Conservation (phyloP, 2,329 filamentous ascomycete species). For the Fusarium sarcochroum region DNA sequence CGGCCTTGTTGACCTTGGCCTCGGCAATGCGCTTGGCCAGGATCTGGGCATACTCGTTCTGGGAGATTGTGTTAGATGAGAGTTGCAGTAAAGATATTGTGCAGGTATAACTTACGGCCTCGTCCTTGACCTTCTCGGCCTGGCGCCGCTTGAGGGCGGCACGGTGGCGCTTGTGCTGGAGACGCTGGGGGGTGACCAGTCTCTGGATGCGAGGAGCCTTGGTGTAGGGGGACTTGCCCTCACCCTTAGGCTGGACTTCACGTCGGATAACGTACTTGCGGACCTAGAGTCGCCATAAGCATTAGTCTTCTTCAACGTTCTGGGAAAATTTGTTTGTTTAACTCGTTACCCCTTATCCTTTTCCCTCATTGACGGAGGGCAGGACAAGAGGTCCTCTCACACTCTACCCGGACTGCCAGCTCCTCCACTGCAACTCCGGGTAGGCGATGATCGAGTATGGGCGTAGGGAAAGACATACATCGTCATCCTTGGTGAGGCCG, state of each 20-base stretch:
- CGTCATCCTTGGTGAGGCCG: conserved; percentile 99
- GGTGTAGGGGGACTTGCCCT: conserved; percentile 98
- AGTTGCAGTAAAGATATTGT: rapidly evolving
- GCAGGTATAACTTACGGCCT: conserved; percentile 80
- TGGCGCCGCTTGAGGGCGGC: conserved; percentile 98
- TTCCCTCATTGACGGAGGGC: conserved; percentile 6
- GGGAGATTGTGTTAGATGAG: conserved; percentile 16
- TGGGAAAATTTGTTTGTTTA: conserved; percentile 29
- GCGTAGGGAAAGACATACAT: conserved; percentile 83
- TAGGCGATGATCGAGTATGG: conserved; percentile 77
- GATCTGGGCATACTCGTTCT: conserved; percentile 98
- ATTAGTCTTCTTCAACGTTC: conserved; percentile 55
- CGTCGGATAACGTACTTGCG: conserved; percentile 99
- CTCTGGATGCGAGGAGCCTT: conserved; percentile 99
- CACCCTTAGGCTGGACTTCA: conserved; percentile 96
- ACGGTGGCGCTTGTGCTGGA: conserved; percentile 99
- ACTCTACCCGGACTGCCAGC: conserved; percentile 68
- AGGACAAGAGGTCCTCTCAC: conserved; percentile 63
- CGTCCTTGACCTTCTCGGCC: conserved; percentile 97
- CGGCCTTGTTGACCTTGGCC: conserved; percentile 93
- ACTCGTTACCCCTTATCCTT: conserved; percentile 45
- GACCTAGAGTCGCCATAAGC: conserved; percentile 71
- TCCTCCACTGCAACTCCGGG: conserved; percentile 65
- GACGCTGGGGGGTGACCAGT: conserved; percentile 98
- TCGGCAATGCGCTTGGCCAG: conserved; percentile 97